Evolutionary conservation across 2,329 filamentous ascomycete species (phyloP).

Genomic region (Fusarium agapanthi): DNA sequence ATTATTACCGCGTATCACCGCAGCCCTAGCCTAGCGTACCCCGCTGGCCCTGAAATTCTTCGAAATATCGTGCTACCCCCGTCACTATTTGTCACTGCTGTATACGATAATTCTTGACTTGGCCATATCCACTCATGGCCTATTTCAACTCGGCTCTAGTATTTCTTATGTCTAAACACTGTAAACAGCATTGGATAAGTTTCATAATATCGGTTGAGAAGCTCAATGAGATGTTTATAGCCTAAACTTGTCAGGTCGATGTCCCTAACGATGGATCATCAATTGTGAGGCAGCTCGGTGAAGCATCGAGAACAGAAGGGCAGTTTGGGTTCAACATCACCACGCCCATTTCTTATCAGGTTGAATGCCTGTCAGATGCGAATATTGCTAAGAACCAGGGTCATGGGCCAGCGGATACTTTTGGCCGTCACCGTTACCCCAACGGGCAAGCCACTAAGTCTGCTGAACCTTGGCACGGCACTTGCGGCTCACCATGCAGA

Average conservation of each 20-base stretch:
- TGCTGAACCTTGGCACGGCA: background rate
- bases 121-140: background rate
- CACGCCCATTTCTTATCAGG: background rate
- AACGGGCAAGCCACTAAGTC: background rate
- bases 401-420: background rate
- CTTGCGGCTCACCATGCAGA: background rate
- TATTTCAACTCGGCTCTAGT: background rate
- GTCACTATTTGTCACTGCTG: background rate
- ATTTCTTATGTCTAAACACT: background rate
- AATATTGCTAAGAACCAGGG: no score
- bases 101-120: background rate
- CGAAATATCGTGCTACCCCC: background rate
- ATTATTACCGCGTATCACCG: background rate
- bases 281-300: rapidly evolving
- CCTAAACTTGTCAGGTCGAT: background rate
- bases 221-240: background rate
- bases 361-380: background rate
- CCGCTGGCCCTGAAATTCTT: background rate
- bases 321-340: no score
- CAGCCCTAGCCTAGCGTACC: background rate
- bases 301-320: background rate
- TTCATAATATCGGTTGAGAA: background rate
- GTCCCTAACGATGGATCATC: rapidly evolving
- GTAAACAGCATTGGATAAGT: rapidly evolving
- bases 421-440: background rate